Evolutionary conservation across 176 grass and related monocot species (phyloP), one percentile per base, ranked within the genome.

Genomic region (Tuctoria greenei): DNA sequence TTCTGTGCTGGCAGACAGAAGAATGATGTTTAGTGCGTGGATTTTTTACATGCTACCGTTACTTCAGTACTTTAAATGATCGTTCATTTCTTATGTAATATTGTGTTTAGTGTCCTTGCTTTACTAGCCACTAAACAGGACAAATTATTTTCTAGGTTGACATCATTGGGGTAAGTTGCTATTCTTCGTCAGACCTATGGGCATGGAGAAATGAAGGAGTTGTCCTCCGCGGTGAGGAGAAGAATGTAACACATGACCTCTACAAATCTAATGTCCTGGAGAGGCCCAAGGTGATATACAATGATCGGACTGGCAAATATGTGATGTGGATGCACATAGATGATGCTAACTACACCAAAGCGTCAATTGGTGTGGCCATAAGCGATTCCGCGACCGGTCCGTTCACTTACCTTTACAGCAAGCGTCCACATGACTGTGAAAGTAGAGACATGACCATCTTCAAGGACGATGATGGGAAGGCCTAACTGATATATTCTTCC

Each of bases 241-340:
- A 66, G 20, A 84, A 92, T 47, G 66, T 82, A 34, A 84, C 89
- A 81, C 96, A 95, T 80, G 92, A 99, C 41, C 92, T 99, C 56
- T 83, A 99, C 80, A 90, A 87, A 83, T 95, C 87, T 74, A 99
- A 99, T 61, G 96, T 99, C 68, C 77, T 99, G 18, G 96, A 99
- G 90, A 91, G 96, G 41, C 96, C 96, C 37, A 99, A 99, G 62
- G 96, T 99, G 79, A 92, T 99, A 71, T 95, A 92, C 83, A 99
- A 99, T 66, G 89, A 92, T 28, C 64, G 65, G 36, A 90, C 89
- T 9, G 74, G 82, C 66, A 80, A 83, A 60, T 99, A 99, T 34
- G 87, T 99, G 77, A 99, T 99, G 96, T 99, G 96, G 96, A 95
- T 99, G 92, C 96, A 95, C 71, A 78, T 99, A 79, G 96, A 99